A percentile compares a stretch with the other conserved stretches of the same genome.
Conservation (phyloP, 2,329 filamentous ascomycete genomes). For the Raffaelea albimanens region DNA sequence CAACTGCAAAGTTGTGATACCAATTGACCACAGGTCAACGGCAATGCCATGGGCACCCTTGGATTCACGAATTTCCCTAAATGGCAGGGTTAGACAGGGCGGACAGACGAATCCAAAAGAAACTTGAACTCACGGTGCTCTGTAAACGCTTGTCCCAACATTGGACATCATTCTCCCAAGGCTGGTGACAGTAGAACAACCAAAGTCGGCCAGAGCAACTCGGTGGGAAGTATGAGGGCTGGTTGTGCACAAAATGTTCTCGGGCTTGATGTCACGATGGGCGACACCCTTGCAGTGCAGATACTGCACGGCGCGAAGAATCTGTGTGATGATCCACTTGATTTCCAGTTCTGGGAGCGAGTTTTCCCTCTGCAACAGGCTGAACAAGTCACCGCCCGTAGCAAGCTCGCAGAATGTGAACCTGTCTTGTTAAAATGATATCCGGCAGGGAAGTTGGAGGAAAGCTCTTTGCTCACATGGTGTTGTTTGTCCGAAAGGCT, state of each 20-base stretch:
- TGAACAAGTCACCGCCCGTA: constrained; percentile 43
- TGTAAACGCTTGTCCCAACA: constrained; percentile 37
- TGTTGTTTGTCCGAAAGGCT: constrained; percentile 37
- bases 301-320: constrained; percentile 35
- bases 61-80: too few species aligned
- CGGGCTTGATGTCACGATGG: constrained; percentile 45
- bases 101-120: too few species aligned
- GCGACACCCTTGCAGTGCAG: constrained; percentile 40
- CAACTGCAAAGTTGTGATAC: constrained; percentile 31
- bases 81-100: too few species aligned
- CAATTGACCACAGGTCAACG: constrained; percentile 45
- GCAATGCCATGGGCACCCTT: constrained; percentile 21
- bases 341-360: constrained; percentile 30
- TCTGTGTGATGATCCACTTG: constrained; percentile 36
- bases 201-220: constrained; percentile 44
- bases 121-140: constrained; percentile 42
- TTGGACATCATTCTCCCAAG: constrained; percentile 32
- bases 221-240: constrained; percentile 33
- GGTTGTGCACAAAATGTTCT: constrained; percentile 41
- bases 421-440: constrained; percentile 25
- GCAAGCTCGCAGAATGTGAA: constrained; percentile 51
- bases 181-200: constrained; percentile 33
- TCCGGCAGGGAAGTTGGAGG: too few species aligned
- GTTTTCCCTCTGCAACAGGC: constrained; percentile 30
- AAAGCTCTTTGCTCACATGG: constrained; percentile 32